A percentile compares a stretch with the other conserved stretches of the same genome.
phyloP scores from a whole-genome alignment of 2,329 filamentous ascomycete species.

The Colletotrichum liaoningense region DNA sequence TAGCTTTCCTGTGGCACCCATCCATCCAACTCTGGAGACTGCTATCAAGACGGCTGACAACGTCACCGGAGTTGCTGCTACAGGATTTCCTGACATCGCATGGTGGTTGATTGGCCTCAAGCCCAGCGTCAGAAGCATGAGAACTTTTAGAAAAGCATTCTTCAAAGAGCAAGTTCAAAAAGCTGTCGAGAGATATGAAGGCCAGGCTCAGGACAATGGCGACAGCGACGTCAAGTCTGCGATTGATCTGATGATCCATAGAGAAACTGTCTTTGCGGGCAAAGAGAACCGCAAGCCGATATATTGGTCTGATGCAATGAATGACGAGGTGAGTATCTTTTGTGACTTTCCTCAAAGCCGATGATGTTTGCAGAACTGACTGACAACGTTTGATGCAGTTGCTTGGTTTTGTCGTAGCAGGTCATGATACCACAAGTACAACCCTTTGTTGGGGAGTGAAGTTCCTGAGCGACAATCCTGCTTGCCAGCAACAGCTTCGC shows the following conservation, averaged over 20 bases:
- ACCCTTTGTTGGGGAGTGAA: constrained; percentile 43
- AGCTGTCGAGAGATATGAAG: constrained; percentile 1
- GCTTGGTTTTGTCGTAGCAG: constrained; percentile 43
- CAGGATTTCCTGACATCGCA: neutral
- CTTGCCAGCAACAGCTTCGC: neutral
- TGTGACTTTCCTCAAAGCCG: no score
- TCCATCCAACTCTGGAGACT: neutral
- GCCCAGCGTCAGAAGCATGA: neutral
- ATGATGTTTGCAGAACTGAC: neutral
- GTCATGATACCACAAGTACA: constrained; percentile 44
- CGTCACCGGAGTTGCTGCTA: neutral
- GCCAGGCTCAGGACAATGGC: neutral
- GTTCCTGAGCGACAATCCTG: constrained; percentile 8
- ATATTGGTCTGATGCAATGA: neutral
- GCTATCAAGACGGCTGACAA: neutral
- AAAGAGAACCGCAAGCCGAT: constrained; percentile 14
- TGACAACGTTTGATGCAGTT: constrained; percentile 29
- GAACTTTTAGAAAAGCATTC: neutral
- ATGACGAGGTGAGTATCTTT: constrained; percentile 10
- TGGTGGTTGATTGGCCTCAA: neutral
- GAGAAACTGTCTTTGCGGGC: constrained; percentile 17
- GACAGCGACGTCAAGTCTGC: constrained; percentile 7
- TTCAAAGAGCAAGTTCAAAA: neutral
- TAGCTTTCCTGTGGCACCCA: neutral
- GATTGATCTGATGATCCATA: constrained; percentile 25